phyloP scores from a whole-genome alignment of 805 yeast species.

The Wickerhamiella qilinensis region DNA sequence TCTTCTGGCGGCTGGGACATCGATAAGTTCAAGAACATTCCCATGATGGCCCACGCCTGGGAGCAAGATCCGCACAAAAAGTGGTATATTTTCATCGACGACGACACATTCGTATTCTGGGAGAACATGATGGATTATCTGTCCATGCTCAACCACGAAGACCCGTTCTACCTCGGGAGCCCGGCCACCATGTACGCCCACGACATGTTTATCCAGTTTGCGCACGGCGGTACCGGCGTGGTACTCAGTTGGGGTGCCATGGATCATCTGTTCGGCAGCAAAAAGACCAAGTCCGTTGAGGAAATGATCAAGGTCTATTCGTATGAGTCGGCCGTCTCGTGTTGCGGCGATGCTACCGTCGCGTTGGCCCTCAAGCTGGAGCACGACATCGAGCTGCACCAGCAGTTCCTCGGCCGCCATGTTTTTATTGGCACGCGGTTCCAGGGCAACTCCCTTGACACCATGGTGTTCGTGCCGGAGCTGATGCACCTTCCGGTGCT shows the following conservation, averaged over 20 bases:
- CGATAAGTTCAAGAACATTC: conserved; percentile 24
- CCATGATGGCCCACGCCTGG: conserved; percentile 24
- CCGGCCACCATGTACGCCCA: conserved; percentile 10
- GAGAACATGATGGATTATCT: conserved; percentile 17
- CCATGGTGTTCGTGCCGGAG: conserved; percentile 6
- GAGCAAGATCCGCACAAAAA: conserved; percentile 14
- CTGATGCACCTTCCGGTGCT: conserved; percentile 20
- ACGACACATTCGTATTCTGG: conserved; percentile 19
- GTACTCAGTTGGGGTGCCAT: conserved; percentile 21
- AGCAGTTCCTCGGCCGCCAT: conserved; percentile 4
- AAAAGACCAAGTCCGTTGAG: conserved; percentile 2
- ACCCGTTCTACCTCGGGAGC: conserved; percentile 20
- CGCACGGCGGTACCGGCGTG: conserved; percentile 27
- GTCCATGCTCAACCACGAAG: conserved; percentile 13
- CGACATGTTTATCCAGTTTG: conserved; percentile 13
- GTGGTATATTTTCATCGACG: conserved; percentile 25
- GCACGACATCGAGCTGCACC: conserved; percentile 7
- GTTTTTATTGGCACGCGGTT: conserved; percentile 12
- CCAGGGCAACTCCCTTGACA: conserved; percentile 20
- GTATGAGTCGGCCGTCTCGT: conserved; percentile 10
- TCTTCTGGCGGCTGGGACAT: conserved; percentile 20
- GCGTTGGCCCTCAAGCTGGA: conserved; percentile 14
- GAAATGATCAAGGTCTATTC: conserved; percentile 12
- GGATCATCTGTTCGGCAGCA: conserved; percentile 15
- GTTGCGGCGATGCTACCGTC: conserved; percentile 25